Base-by-base conservation (phyloP, 192 early-diverging fungal genomes). In the Martensiomyces pterosporus region DNA sequence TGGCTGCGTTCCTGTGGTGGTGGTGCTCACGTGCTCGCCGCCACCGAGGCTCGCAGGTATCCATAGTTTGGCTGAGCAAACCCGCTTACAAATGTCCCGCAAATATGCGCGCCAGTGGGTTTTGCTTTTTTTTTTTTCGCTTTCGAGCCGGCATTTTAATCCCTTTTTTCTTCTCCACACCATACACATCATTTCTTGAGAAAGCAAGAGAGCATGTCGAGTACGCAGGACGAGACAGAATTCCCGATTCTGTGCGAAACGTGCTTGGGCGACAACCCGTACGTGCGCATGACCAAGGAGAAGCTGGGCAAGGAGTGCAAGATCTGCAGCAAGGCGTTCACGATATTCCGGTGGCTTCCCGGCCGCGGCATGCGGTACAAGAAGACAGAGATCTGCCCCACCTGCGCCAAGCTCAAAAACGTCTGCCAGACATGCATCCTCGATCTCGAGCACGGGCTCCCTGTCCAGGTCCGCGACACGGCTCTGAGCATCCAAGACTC, bases 351-450 rank as follows among this genome's bases (percentile, higher is more conserved):
- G 34, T 99, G 97, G 97, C 77, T 83, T 41, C 97, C 97, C 13
- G 97, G 97, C 13, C 79, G 82, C 15, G 91, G 90, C 5, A 93
- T 91, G 90, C 83, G 95, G 46, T 90, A 87, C 79, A 98, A 97
- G 60, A 96, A 98, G 79, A 99, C 97, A 0, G 93, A 99, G 64
- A 89, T 98, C 45, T 99, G 97, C 50, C 88, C 93, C 63, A 91
- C 90, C 0, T 99, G 97, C 59, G 89, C 97, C 25, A 94, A 97
- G 64, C 77, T 98, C 55, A 99, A 99, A 74, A 98, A 99, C 67
- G 90, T 92, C 9, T 99, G 97, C 49, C 97, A 98, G 59, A 94
- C 94, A 6, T 99, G 97, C 60, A 74, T 97, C 14, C 71, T 97
- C 34, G 95, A 99, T 76, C 79, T 97, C n/a, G 88, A 97, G 61